Percentiles rank a stretch among this genome's conserved stretches.
These are phyloP conservation scores for Hemisphaericaspora subhashii DNA, from an alignment of 1,139 yeast genomes.

Conservation along the genomic window DNA sequence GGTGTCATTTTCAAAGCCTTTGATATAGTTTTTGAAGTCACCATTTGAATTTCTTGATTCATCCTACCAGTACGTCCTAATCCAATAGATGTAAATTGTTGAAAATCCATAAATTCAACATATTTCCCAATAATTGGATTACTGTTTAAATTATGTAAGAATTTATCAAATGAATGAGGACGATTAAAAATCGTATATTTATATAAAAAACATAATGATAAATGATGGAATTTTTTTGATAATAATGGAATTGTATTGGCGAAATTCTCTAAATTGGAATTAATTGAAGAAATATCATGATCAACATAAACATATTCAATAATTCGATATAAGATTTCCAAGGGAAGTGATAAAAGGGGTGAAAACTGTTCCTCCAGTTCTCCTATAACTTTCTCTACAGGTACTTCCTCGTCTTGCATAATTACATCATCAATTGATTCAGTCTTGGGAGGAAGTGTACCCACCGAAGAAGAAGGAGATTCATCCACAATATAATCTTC, in stretches of 20 bases:
- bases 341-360: slow-evolving; percentile 30
- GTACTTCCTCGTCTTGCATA: neutral
- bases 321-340: slow-evolving; percentile 44
- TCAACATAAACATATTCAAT: slow-evolving; percentile 48
- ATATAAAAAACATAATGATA: slow-evolving; percentile 48
- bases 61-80: slow-evolving; percentile 85
- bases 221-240: slow-evolving; percentile 34
- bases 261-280: slow-evolving; percentile 43
- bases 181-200: slow-evolving; percentile 73
- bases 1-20: slow-evolving; percentile 64
- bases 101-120: slow-evolving; percentile 80
- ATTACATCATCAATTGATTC: neutral
- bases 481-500: neutral
- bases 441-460: slow-evolving; percentile 2
- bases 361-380: slow-evolving; percentile 13
- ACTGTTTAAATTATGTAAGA: slow-evolving; percentile 55
- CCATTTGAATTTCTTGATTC: slow-evolving; percentile 91
- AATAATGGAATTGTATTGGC: slow-evolving; percentile 41
- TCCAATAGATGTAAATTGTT: slow-evolving; percentile 87
- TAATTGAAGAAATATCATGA: slow-evolving; percentile 36
- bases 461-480: slow-evolving; percentile 4
- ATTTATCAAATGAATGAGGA: slow-evolving; percentile 77
- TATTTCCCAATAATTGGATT: slow-evolving; percentile 58
- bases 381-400: neutral
- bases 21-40: slow-evolving; percentile 70